Evolutionary conservation across 2,329 filamentous ascomycete genomes (phyloP).

Genomic region (Ceratocystis cubensis): DNA sequence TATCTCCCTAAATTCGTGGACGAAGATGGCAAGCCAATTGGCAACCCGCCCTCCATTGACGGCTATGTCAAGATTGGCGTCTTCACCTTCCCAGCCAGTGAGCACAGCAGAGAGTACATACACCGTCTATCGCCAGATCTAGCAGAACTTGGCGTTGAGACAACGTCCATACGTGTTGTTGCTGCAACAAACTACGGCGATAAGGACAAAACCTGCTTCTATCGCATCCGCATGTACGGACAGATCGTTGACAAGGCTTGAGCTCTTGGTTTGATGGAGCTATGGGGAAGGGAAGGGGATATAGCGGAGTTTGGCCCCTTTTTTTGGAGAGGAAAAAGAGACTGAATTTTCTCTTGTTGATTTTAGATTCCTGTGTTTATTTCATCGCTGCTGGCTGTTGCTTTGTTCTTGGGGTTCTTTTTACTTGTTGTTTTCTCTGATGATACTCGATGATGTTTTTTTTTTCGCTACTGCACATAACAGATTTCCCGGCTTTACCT

Average conservation of each 20-base stretch:
- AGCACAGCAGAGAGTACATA: constrained; percentile 38
- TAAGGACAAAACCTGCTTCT: constrained; percentile 51
- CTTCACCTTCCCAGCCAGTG: constrained; percentile 40
- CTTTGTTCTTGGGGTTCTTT: background rate
- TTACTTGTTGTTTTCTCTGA: background rate
- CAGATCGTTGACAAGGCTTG: constrained; percentile 25
- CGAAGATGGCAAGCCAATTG: constrained; percentile 23
- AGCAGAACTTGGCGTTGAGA: constrained; percentile 34
- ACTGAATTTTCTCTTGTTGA: background rate
- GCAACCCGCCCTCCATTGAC: constrained; percentile 24
- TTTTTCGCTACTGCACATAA: constrained; percentile 4
- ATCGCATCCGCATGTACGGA: constrained; percentile 48
- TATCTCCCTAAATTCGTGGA: constrained; percentile 30
- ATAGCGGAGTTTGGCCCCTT: background rate
- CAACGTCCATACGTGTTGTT: constrained; percentile 42
- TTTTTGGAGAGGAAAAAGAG: background rate
- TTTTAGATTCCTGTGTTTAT: constrained; percentile 7
- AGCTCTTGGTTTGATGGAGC: background rate
- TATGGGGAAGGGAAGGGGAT: background rate
- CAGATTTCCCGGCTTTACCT: background rate
- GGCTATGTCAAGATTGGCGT: constrained; percentile 46
- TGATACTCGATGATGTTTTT: constrained; percentile 1
- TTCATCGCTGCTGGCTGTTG: background rate
- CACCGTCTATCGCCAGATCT: constrained; percentile 42
- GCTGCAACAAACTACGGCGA: constrained; percentile 47